phyloP scores from a whole-genome alignment of 2,329 filamentous ascomycete species.

The Venturiaceae sp. region DNA sequence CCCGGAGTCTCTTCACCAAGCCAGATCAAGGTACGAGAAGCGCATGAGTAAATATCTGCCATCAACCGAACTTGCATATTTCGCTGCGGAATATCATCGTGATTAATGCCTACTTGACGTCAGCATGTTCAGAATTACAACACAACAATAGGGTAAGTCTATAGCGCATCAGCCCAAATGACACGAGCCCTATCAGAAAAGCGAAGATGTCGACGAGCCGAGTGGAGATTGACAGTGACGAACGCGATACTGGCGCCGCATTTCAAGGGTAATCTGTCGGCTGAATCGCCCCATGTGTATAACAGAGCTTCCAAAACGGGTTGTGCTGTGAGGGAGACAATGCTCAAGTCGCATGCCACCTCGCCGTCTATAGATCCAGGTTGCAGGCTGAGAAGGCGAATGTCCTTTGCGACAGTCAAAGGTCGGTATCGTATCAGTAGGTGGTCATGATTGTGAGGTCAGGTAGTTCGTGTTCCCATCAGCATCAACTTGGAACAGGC shows the following conservation, averaged over 20 bases:
- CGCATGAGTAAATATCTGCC: background rate
- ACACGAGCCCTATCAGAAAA: background rate
- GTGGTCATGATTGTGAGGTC: background rate
- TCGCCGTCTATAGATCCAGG: background rate
- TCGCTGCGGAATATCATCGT: background rate
- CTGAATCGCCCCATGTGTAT: background rate
- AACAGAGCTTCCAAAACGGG: background rate
- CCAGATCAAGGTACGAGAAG: background rate
- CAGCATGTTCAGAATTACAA: background rate
- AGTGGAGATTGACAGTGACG: background rate
- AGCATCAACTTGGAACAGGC: too few species aligned
- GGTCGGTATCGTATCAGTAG: background rate
- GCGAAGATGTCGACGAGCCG: background rate
- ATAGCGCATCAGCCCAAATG: background rate
- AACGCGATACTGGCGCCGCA: background rate
- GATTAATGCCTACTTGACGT: background rate
- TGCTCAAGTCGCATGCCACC: background rate
- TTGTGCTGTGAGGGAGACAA: background rate
- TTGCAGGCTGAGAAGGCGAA: background rate
- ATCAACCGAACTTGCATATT: background rate
- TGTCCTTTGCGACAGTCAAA: background rate
- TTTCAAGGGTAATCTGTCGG: background rate
- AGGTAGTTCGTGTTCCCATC: background rate
- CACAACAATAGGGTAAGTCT: background rate
- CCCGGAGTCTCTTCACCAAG: background rate